Evolutionary conservation across 2,329 filamentous ascomycete species (phyloP), one percentile per base, ranked within the genome.

Genomic region (Pseudogymnoascus sp.): DNA sequence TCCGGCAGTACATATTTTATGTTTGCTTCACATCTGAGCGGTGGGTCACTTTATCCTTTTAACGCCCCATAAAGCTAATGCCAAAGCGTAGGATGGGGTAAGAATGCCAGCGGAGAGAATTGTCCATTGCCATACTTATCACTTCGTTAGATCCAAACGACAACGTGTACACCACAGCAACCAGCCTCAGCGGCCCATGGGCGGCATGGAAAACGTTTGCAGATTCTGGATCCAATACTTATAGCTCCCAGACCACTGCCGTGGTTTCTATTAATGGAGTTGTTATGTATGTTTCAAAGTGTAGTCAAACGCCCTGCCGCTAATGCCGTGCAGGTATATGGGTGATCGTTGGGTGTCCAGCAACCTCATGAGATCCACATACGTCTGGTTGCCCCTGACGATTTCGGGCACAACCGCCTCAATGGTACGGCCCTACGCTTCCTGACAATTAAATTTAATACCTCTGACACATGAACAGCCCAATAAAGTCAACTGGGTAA

Each of bases 281-380:
- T 13, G 65, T 68, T 10, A 68, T 72, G 70, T 72, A 66, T 40
- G 29, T 39, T 39, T 25, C 15, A 36, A 33, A 29, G n/a, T 39
- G 18, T 52, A 52, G 21, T 21, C 37, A 59, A n/a, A 8, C n/a
- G 15, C 21, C n/a, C 55, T 42, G 3, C 7, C 18, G 39, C 59
- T 61, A 59, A 62, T 12, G 21, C 4, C 6, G 15, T 36, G 48
- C 58, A 79, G 87, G 65, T 89, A 88, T 72, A 81, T 87, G 73
- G 86, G 87, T 18, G 86, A 89, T 72, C 81, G 87, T 21, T 89
- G 87, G 86, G 72, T 82, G 0, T 79, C 77, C 4, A 70, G 71
- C n/a, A 84, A 88, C 65, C 77, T 89, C 0, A 80, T 79, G 71
- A 74, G 80, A 0, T 82, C 79, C 60, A 86, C 84, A 0, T 88